Evolutionary conservation across 345 rosid genomes (phyloP), one percentile per base, ranked within the genome.

Genomic region (Aquilaria yunnanensis): DNA sequence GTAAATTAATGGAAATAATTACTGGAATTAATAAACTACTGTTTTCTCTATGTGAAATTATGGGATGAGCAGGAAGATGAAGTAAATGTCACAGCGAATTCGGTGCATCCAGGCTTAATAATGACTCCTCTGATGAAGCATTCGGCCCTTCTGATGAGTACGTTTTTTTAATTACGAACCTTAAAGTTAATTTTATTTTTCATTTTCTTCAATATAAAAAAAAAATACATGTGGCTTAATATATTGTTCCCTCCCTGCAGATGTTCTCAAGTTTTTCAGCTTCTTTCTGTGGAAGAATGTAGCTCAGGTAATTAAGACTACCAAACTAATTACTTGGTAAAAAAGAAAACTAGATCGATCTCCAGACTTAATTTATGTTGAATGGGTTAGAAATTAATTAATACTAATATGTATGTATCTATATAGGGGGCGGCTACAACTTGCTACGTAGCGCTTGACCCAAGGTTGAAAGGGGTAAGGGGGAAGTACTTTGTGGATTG

Each of bases 341-440:
- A 9, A n/a, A 30, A 51, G n/a, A 1, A 51, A 47, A 47, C 8
- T 1, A 6, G 49, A 47, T 47, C 12, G 1, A 47, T 47, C 23
- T 23, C 23, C 23, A 23, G 23, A 23, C 23, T 23, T 23, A 23
- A 1, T 23, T 23, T 23, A 23, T 37, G 43, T 37, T 7, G 5
- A 37, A 37, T 37, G 7, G 7, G 0, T 3, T 37, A 37, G 43
- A 3, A 37, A 37, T 37, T 3, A 7, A 37, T 3, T 37, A 37
- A 7, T 37, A 37, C 5, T 37, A 37, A 3, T 7, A 37, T 37
- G 43, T 7, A 37, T 37, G 43, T 37, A 37, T 37, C 5, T 1
- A 7, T 37, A 7, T 72, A 93, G 97, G 99, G 99, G 49, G 99
- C 99, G 52, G 99, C 97, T 12, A 90, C 99, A 13, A 82, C 92